Conservation (phyloP, 163 green algal genomes). For the Scenedesmus sp. region DNA sequence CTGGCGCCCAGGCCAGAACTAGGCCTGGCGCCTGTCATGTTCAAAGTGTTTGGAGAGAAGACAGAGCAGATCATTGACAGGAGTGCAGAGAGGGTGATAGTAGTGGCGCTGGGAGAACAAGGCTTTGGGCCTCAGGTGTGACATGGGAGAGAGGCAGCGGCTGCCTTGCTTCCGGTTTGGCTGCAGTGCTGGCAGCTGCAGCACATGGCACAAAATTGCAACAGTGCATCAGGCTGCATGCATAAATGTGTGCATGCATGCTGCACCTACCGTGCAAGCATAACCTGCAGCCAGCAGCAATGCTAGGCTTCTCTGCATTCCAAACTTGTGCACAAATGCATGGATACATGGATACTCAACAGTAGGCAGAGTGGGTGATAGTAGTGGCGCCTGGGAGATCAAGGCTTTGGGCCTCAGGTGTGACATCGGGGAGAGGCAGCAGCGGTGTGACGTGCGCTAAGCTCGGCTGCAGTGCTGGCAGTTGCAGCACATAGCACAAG, state of each 20-base stretch:
- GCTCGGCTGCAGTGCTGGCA: neutral
- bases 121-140: constrained; percentile 90
- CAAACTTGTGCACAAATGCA: too few relatives aligned
- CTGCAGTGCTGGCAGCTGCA: neutral
- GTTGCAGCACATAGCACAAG: neutral
- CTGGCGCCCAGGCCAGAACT: constrained; percentile 54
- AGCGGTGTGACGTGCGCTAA: neutral
- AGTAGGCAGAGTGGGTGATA: constrained; percentile 60
- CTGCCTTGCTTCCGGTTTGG: neutral
- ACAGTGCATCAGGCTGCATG: neutral
- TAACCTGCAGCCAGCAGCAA: too few relatives aligned
- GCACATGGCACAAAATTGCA: neutral
- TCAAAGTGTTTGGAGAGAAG: constrained; percentile 87
- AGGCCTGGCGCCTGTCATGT: constrained; percentile 44
- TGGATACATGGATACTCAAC: too few relatives aligned
- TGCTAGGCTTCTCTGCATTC: too few relatives aligned
- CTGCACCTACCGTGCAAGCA: too few relatives aligned
- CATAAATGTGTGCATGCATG: neutral
- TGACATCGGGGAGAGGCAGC: neutral
- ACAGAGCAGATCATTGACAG: constrained; percentile 92
- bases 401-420: constrained; percentile 91
- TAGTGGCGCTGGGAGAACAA: constrained; percentile 71
- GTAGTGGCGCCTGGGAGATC: constrained; percentile 71
- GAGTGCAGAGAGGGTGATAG: constrained; percentile 70
- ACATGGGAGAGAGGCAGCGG: neutral